Percentiles rank a stretch among this genome's conserved stretches.
phyloP scores from a whole-genome alignment of 768 basidiomycete species.

The Lyophyllum decastes region DNA sequence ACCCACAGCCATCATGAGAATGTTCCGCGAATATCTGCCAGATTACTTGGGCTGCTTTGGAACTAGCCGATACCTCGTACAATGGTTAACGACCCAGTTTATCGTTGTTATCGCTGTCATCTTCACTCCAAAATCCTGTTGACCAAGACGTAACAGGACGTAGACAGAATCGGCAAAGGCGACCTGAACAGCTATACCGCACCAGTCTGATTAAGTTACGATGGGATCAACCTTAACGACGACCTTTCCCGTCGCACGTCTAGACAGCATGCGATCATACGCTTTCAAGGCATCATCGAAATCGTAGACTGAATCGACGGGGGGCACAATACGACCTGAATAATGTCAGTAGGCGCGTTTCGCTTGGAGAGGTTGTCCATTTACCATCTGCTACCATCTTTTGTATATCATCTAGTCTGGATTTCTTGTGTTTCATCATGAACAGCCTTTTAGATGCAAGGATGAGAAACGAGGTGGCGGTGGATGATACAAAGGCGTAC shows the following conservation, averaged over 20 bases:
- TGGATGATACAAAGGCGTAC: constrained; percentile 31
- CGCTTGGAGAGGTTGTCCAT: not conserved
- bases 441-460: constrained; percentile 29
- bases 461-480: not conserved
- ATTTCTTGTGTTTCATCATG: constrained; percentile 27
- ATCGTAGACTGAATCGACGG: constrained; percentile 58
- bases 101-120: too few species aligned
- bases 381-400: constrained; percentile 45
- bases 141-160: too few species aligned
- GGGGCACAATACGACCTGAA: constrained; percentile 50
- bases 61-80: too few species aligned
- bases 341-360: not conserved
- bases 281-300: constrained; percentile 62
- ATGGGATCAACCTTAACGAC: constrained; percentile 47
- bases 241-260: constrained; percentile 65
- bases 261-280: constrained; percentile 59
- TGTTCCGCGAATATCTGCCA: too few species aligned
- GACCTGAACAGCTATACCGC: not conserved
- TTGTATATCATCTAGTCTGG: constrained; percentile 37
- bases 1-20: too few species aligned
- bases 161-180: too few species aligned
- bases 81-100: too few species aligned
- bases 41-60: too few species aligned
- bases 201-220: not conserved
- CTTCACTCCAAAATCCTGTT: too few species aligned